Evolutionary conservation across 768 basidiomycete genomes (phyloP).

Genomic region (Pleurotus tuber-regium): DNA sequence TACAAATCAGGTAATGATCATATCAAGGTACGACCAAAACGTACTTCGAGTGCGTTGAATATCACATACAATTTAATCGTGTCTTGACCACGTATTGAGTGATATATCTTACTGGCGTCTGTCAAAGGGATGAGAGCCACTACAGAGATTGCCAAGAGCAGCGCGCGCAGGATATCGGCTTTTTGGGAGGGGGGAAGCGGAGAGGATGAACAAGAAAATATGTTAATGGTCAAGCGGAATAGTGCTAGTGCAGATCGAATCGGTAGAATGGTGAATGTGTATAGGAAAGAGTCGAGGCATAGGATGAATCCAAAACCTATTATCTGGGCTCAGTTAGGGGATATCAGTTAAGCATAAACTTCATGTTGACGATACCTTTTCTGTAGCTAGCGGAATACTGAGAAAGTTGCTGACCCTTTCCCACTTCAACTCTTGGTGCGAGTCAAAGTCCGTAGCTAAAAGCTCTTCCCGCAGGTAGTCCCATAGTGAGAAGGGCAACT

Average conservation of each 20-base stretch:
- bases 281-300: slow-evolving; percentile 95
- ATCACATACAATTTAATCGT: slow-evolving; percentile 99
- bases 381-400: slow-evolving; percentile 86
- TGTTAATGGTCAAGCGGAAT: slow-evolving; percentile 50
- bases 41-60: slow-evolving; percentile 95
- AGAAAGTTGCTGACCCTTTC: slow-evolving; percentile 96
- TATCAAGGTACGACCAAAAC: slow-evolving; percentile 20
- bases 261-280: slow-evolving; percentile 96
- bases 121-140: slow-evolving; percentile 77
- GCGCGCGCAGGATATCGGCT: slow-evolving; percentile 82
- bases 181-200: slow-evolving; percentile 85
- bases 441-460: slow-evolving; percentile 90
- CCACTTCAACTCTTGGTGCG: slow-evolving; percentile 92
- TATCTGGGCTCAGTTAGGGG: slow-evolving; percentile 46
- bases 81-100: slow-evolving; percentile 95
- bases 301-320: slow-evolving; percentile 90
- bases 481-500: slow-evolving; percentile 79
- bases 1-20: not conserved
- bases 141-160: slow-evolving; percentile 74
- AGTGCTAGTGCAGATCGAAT: slow-evolving; percentile 76
- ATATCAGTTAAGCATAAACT: slow-evolving; percentile 8
- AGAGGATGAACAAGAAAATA: slow-evolving; percentile 46
- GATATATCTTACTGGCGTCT: slow-evolving; percentile 97
- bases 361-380: slow-evolving; percentile 65
- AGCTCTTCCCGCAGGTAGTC: slow-evolving; percentile 89